Conservation (phyloP, 345 rosid species). For the Jatropha curcas region DNA sequence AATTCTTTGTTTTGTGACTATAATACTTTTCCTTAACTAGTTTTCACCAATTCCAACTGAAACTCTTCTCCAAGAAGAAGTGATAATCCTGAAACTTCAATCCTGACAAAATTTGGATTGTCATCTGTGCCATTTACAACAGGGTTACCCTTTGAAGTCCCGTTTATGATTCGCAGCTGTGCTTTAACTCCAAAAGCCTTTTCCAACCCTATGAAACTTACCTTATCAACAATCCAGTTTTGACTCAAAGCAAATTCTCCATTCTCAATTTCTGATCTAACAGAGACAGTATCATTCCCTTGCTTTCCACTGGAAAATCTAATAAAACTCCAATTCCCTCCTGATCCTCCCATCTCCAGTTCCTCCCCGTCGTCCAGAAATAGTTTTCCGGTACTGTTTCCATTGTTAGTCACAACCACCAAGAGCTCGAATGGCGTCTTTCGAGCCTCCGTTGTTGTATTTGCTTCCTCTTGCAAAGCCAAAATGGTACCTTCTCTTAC, state of each 20-base stretch:
- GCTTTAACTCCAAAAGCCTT: slow-evolving; percentile 2
- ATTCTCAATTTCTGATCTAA: slow-evolving; percentile 49
- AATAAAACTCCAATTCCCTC: slow-evolving; percentile 53
- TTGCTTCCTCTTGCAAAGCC: slow-evolving; percentile 70
- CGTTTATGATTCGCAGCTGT: not conserved
- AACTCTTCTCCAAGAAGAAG: too few species aligned
- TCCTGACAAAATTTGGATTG: too few species aligned
- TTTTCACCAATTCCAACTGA: too few species aligned
- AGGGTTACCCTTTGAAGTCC: too few species aligned
- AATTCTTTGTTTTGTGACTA: too few species aligned
- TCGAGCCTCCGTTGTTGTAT: slow-evolving; percentile 59
- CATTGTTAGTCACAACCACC: slow-evolving; percentile 42
- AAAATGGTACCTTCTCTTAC: slow-evolving; percentile 58
- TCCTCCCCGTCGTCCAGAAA: slow-evolving; percentile 69
- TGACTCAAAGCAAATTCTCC: slow-evolving; percentile 50
- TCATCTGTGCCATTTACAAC: too few species aligned
- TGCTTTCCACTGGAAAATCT: slow-evolving; percentile 34
- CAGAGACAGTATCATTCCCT: slow-evolving; percentile 24
- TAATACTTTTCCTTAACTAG: too few species aligned
- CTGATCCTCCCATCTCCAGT: slow-evolving; percentile 50
- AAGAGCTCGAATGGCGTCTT: slow-evolving; percentile 51
- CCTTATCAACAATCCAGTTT: slow-evolving; percentile 53
- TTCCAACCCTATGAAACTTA: slow-evolving; percentile 53
- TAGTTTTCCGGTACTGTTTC: slow-evolving; percentile 48
- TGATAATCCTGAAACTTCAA: too few species aligned